Evolutionary conservation across 495 filamentous ascomycete genomes (phyloP), one percentile per base, ranked within the genome.

Genomic region (Tetracladium setigerum): DNA sequence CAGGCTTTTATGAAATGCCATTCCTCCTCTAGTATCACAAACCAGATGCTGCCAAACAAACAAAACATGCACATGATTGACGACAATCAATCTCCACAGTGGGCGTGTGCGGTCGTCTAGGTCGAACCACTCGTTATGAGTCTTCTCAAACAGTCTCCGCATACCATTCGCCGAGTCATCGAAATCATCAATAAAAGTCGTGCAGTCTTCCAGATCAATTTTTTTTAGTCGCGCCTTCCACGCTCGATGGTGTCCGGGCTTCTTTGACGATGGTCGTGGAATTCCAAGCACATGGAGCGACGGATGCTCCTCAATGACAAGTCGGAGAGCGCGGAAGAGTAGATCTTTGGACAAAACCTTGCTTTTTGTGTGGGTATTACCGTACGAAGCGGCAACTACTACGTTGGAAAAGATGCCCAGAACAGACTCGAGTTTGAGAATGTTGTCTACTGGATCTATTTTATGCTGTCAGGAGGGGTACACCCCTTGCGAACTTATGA

Each of bases 101-200:
- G 50, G 50, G 10, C 35, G 40, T 12, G 38, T 44, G 3, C 9
- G 32, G 30, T 49, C 45, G 38, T 49, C 18, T 1, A 41, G 40
- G 27, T 48, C 40, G 31, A 53, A 44, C 50, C 50, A 53, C 17
- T 53, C 19, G 27, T 49, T 53, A 22, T 53, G 50, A 8, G 17
- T 19, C 15, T 34, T 49, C 34, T 53, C 44, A 6, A 48, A 39
- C 5, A 49, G 6, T 1, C 16, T 14, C 8, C 0, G 14, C 22
- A 48, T 17, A 13, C 9, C 15, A 32, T 30, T 27, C 11, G 38
- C 11, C 19, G 30, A 12, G n/a, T 30, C 32, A 33, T 37, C 15
- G 17, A 24, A 16, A 5, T 6, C 8, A n/a, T 44, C 33, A 12
- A 49, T n/a, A 18, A 48, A 53, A 11, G 17, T 13, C 11, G 48